Percentiles rank a stretch among this genome's conserved stretches.
phyloP scores from a whole-genome alignment of 2,329 filamentous ascomycete species.

The Neofusicoccum cordaticola region DNA sequence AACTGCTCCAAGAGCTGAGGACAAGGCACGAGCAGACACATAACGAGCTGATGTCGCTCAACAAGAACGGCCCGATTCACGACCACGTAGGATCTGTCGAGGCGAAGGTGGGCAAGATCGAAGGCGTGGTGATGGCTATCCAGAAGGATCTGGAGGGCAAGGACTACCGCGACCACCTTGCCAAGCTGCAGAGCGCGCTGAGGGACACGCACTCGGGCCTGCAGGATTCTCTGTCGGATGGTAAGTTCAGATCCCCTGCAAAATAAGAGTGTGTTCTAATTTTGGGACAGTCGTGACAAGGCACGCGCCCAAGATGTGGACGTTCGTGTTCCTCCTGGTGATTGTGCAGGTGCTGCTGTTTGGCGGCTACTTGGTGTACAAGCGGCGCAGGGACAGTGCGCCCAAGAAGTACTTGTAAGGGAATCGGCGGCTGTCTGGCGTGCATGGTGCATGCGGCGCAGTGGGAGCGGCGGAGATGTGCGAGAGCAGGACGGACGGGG shows the following conservation, averaged over 20 bases:
- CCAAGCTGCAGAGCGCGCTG: conserved; percentile 53
- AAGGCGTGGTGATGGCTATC: conserved; percentile 49
- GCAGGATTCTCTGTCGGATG: conserved; percentile 27
- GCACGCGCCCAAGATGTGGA: conserved; percentile 56
- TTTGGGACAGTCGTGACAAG: conserved; percentile 48
- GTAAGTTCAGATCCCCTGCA: conserved; percentile 41
- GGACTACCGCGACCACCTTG: conserved; percentile 56
- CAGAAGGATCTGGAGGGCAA: conserved; percentile 55
- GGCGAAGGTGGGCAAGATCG: conserved; percentile 49
- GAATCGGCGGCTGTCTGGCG: not conserved
- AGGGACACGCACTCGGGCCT: conserved; percentile 54
- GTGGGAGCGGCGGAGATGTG: not conserved
- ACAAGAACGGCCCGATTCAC: conserved; percentile 30
- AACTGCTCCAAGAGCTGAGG: conserved; percentile 52
- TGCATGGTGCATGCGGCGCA: not conserved
- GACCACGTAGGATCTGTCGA: conserved; percentile 39
- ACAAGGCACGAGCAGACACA: conserved; percentile 56
- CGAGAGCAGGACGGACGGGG: not conserved
- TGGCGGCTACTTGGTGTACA: conserved; percentile 71
- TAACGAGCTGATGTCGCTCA: conserved; percentile 46
- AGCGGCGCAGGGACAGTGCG: conserved; percentile 68
- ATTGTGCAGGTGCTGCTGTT: conserved; percentile 71
- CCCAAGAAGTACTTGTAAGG: conserved; percentile 86
- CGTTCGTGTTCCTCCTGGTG: conserved; percentile 69
- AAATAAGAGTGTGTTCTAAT: conserved; percentile 43